Evolutionary conservation across 306 rosid species (phyloP), one percentile per base, ranked within the genome.

Genomic region (Cicer arietinum): DNA sequence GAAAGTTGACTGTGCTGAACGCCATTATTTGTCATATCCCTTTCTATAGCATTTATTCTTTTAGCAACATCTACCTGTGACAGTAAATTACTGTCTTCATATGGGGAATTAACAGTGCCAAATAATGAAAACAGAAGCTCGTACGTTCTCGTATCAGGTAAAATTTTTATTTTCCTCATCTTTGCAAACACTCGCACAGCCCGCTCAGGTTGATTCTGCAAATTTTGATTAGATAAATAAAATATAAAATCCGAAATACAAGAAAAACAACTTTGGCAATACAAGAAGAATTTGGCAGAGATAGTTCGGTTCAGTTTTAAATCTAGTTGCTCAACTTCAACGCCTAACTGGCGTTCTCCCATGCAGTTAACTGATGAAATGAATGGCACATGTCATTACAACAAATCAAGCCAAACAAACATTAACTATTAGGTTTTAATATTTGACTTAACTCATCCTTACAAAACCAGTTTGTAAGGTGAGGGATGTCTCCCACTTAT

Each of bases 141-240:
- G 3, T 83, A 93, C 47, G 96, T 93, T 89, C 73, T 66, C 73
- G 87, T 82, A 88, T 91, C 74, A 77, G 98, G 98, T 75, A 50
- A 18, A 72, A 88, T 45, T 60, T 88, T 81, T 37, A 83, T 67
- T 58, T 66, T 84, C 81, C 85, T 88, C 97, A 93, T 93, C 84
- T 87, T 91, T 77, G 88, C 90, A 7, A 93, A 82, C 76, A 87
- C 86, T 82, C 60, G 84, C 68, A 93, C 66, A 2, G 92, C 97
- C 9, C 85, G 88, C 79, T 93, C 98, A 62, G 94, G 97, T 80
- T 83, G 86, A 81, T 89, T 90, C 96, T 91, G 88, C 83, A 82
- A 65, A 77, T 76, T 81, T 74, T 71, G 65, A 79, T 40, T 51
- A 17, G 61, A 78, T 46, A 65, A 58, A 63, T 50, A 41, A 51